phyloP scores from a whole-genome alignment of 2,329 filamentous ascomycete genomes.

The Acarospora socialis region DNA sequence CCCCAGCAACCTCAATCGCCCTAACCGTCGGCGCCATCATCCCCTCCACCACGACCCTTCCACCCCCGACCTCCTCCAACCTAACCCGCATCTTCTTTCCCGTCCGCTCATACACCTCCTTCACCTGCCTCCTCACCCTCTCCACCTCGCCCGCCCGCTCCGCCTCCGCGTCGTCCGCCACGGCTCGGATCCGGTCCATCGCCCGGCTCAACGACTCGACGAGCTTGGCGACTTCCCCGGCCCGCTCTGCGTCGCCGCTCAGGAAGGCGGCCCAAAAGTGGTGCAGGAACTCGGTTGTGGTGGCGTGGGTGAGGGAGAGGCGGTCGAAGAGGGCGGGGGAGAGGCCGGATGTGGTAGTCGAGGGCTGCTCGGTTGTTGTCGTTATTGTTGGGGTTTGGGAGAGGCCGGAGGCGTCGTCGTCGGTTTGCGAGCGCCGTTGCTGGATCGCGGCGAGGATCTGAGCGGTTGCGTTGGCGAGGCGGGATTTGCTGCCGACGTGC shows the following conservation, averaged over 20 bases:
- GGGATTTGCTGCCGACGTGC: constrained; percentile 56
- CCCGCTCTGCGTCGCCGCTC: constrained; percentile 70
- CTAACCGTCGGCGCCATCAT: constrained; percentile 61
- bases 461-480: constrained; percentile 41
- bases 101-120: constrained; percentile 55
- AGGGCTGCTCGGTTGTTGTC: constrained; percentile 15
- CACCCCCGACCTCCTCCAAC: constrained; percentile 55
- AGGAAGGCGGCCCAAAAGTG: constrained; percentile 93
- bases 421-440: constrained; percentile 37
- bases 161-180: constrained; percentile 65
- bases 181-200: constrained; percentile 61
- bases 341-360: constrained; percentile 30
- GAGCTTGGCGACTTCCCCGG: constrained; percentile 65
- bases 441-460: constrained; percentile 46
- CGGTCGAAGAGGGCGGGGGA: constrained; percentile 43
- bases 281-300: constrained; percentile 86
- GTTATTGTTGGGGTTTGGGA: constrained; percentile 18
- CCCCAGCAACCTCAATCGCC: constrained; percentile 55
- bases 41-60: constrained; percentile 57
- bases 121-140: constrained; percentile 53
- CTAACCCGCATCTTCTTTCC: constrained; percentile 60
- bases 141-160: constrained; percentile 55
- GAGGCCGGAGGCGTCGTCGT: constrained; percentile 21
- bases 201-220: constrained; percentile 70
- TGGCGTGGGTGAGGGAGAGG: constrained; percentile 69